phyloP scores from a whole-genome alignment of 192 early-diverging fungal species.

The Cladochytrium replicatum region DNA sequence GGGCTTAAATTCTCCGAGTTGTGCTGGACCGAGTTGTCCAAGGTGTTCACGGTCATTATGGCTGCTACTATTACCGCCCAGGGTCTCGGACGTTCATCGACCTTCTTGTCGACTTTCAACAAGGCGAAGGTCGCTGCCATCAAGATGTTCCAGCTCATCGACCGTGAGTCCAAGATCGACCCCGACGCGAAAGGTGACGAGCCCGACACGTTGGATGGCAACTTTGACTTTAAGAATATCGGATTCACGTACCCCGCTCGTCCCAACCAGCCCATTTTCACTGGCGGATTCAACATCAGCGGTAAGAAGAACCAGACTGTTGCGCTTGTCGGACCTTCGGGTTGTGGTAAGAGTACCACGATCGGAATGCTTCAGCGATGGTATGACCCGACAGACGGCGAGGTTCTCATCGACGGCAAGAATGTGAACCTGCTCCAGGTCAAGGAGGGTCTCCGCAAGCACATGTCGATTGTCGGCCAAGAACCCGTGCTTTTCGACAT shows the following conservation, averaged over 20 bases:
- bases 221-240: conserved; percentile 35
- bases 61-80: conserved; percentile 37
- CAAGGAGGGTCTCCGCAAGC: conserved; percentile 51
- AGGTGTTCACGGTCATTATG: conserved; percentile 42
- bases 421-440: conserved; percentile 54
- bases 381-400: conserved; percentile 62
- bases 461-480: conserved; percentile 80
- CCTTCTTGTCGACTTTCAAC: conserved; percentile 33
- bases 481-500: conserved; percentile 88
- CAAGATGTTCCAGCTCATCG: conserved; percentile 30
- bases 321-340: conserved; percentile 76
- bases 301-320: conserved; percentile 61
- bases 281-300: conserved; percentile 38
- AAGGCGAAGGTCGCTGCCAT: conserved; percentile 35
- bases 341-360: conserved; percentile 66
- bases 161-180: conserved; percentile 34
- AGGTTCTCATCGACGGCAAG: conserved; percentile 47
- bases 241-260: conserved; percentile 49
- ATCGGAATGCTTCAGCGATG: conserved; percentile 54
- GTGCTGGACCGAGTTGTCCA: conserved; percentile 21
- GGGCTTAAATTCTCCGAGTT: conserved; percentile 2
- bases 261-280: conserved; percentile 42
- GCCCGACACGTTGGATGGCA: conserved; percentile 16
- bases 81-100: conserved; percentile 29
- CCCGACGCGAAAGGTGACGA: conserved; percentile 20